phyloP scores from a whole-genome alignment of 2,329 filamentous ascomycete species.

The Zopfia rhizophila region DNA sequence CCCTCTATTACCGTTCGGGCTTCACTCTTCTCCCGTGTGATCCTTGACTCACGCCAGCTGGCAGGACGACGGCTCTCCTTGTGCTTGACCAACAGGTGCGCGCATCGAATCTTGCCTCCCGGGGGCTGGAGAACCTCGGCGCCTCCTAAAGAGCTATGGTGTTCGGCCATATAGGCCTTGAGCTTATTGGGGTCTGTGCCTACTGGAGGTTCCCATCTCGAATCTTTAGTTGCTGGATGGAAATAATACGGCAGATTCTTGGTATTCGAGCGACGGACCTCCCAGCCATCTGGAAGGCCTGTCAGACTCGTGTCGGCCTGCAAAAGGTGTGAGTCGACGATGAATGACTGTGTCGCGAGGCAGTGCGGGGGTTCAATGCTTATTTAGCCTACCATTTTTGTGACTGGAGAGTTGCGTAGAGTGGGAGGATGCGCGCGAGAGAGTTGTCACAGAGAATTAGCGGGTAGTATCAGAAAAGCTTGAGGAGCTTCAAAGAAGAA shows the following conservation, averaged over 20 bases:
- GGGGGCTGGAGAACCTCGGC: constrained; percentile 43
- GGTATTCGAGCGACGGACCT: constrained; percentile 97
- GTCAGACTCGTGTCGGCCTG: constrained; percentile 45
- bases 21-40: constrained; percentile 89
- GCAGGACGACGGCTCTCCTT: constrained; percentile 85
- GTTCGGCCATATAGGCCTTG: constrained; percentile 90
- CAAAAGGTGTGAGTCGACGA: constrained; percentile 30
- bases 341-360: constrained; percentile 15
- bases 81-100: constrained; percentile 95
- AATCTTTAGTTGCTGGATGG: constrained; percentile 85
- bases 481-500: no score
- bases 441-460: constrained; percentile 7
- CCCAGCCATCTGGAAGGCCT: constrained; percentile 88
- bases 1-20: constrained; percentile 79
- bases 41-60: constrained; percentile 91
- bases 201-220: constrained; percentile 91
- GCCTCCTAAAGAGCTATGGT: constrained; percentile 74
- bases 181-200: constrained; percentile 92
- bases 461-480: no score
- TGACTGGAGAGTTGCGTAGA: no score
- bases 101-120: constrained; percentile 89
- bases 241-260: constrained; percentile 99
- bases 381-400: constrained; percentile 39
- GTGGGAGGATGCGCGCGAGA: no score
- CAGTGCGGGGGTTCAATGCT: constrained; percentile 9